Evolutionary conservation across 2,329 filamentous ascomycete genomes (phyloP), one percentile per base, ranked within the genome.

Genomic region (Aspergillus aculeatinus): DNA sequence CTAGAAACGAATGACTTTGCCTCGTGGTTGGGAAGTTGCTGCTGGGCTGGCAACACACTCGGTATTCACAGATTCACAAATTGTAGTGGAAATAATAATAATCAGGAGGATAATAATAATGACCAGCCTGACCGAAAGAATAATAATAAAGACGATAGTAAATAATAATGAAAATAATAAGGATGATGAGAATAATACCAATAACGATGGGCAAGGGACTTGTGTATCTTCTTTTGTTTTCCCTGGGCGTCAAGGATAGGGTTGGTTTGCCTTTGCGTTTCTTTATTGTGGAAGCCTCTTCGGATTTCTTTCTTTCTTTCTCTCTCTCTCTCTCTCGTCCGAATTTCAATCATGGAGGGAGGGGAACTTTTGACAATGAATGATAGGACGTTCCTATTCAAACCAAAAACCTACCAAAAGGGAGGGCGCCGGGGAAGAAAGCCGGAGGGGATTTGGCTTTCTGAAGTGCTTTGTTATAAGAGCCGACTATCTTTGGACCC

Each of bases 371-470:
- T 66, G 63, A 67, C 56, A 65, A 64, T 60, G 60, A 65, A 60
- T 58, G 58, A 61, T 55, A 54, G 39, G 39, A 44, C 5, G 39
- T 66, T 63, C 60, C 60, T 59, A 67, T 63, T 59, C 54, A 55
- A 55, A 62, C 60, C 59, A 61, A 67, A 61, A 67, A 61, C 67
- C 65, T 70, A 69, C 66, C 58, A 63, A 51, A 35, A 35, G 59
- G 48, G 58, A 59, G 57, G 55, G 56, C 14, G 51, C 29, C 48
- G 39, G 55, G 39, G 33, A 59, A 62, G 62, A 64, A 60, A 65
- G 63, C 55, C 58, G 60, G n/a, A 44, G 39, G 39, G 59, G 59
- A 57, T 63, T 62, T 61, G 61, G 55, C 55, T 60, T 62, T 60
- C 60, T 62, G 33, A 63, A 65, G 62, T 64, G 59, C 61, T 65